Conservation (phyloP, 441 rosid species). For the Erodium moschatum region DNA sequence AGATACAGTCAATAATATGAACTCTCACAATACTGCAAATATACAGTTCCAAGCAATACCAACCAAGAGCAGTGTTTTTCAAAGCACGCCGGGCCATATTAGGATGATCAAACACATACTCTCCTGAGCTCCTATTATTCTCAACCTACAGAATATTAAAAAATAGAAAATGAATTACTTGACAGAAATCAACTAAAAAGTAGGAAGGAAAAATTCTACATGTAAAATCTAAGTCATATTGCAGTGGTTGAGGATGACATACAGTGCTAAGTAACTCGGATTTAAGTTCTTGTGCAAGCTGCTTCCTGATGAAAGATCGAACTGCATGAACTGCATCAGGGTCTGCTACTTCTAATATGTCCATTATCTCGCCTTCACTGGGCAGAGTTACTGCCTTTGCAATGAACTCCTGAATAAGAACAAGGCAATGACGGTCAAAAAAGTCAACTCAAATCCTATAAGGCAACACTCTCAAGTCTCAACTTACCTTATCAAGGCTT, state of each 20-base stretch:
- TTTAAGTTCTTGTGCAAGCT: slow-evolving; percentile 81
- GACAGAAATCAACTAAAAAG: slow-evolving; percentile 6
- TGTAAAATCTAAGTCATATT: too few relatives aligned
- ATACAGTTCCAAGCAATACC: slow-evolving; percentile 22
- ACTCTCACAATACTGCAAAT: slow-evolving; percentile 4
- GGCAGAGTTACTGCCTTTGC: slow-evolving; percentile 86
- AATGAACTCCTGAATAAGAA: slow-evolving; percentile 59
- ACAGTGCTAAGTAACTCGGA: slow-evolving; percentile 62
- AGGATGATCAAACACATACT: slow-evolving; percentile 64
- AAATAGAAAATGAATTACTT: slow-evolving; percentile 12
- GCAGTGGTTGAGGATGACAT: slow-evolving; percentile 20
- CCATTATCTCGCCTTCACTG: slow-evolving; percentile 96
- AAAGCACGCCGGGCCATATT: slow-evolving; percentile 83
- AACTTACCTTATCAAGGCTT: slow-evolving; percentile 68
- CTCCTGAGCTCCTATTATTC: slow-evolving; percentile 62
- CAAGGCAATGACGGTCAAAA: slow-evolving; percentile 13
- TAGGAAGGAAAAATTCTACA: neutral
- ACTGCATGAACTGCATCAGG: slow-evolving; percentile 96
- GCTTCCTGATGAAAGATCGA: slow-evolving; percentile 67
- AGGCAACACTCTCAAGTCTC: neutral
- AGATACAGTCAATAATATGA: slow-evolving; percentile 10
- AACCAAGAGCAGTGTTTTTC: slow-evolving; percentile 77
- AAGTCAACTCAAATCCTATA: neutral
- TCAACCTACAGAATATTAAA: slow-evolving; percentile 41
- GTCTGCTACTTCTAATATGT: slow-evolving; percentile 90